A percentile compares a stretch with the other conserved stretches of the same genome.
Conservation (phyloP, 306 rosid species). For the Lathyrus oleraceus region DNA sequence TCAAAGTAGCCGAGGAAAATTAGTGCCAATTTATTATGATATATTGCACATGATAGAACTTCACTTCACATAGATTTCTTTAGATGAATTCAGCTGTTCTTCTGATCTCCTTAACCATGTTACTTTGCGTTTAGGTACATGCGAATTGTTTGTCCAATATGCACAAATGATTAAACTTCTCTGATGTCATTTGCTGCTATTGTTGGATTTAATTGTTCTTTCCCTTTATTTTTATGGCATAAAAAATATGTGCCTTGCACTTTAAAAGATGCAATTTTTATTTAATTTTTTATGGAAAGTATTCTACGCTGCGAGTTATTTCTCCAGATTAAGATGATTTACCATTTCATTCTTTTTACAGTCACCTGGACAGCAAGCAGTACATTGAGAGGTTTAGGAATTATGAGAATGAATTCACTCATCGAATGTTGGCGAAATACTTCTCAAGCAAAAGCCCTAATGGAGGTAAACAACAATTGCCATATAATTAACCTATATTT, state of each 20-base stretch:
- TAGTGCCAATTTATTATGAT: too few relatives aligned
- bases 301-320: constrained; percentile 25
- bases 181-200: neutral
- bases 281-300: constrained; percentile 3
- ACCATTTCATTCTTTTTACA: constrained; percentile 33
- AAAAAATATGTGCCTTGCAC: constrained; percentile 13
- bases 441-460: constrained; percentile 42
- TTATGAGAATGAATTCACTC: constrained; percentile 43
- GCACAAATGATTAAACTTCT: neutral
- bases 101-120: constrained; percentile 15
- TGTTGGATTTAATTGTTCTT: constrained; percentile 3
- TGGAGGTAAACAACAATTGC: constrained; percentile 48
- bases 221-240: neutral
- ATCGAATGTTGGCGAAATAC: constrained; percentile 46
- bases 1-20: too few relatives aligned
- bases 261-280: constrained; percentile 1
- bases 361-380: constrained; percentile 48
- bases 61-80: too few relatives aligned
- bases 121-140: constrained; percentile 22
- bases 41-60: too few relatives aligned
- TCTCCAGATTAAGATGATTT: constrained; percentile 17
- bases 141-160: constrained; percentile 1
- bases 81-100: neutral
- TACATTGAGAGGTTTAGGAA: constrained; percentile 47
- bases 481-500: constrained; percentile 14